Base-by-base conservation (phyloP, 2,329 filamentous ascomycete genomes). In the Xylariomycetidae sp. region DNA sequence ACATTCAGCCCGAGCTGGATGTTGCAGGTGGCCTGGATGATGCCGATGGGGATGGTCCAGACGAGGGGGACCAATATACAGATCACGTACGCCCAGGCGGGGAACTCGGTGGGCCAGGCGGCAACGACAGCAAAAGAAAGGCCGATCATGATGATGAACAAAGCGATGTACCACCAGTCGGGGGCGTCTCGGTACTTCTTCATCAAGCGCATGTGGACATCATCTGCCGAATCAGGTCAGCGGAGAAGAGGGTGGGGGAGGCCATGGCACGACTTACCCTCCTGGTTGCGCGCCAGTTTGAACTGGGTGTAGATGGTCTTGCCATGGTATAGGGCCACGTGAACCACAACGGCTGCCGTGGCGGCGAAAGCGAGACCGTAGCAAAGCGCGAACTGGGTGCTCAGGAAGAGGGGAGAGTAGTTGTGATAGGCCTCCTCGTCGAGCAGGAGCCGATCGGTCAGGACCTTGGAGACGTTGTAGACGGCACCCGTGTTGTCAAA, bases 281-380 rank as follows among this genome's bases (percentile, higher is more conserved):
- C 71, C 54, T 76, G 71, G 29, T 66, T 61, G 27, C 72, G 69
- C 3, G 70, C 72, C 37, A 72, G 57, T 50, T 62, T 69, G 52
- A 72, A 72, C 48, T 75, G 72, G 23, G 59, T 61, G 63, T 65
- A 71, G 28, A 77, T 71, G 35, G 73, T 67, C 32, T 59, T 60
- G 19, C 72, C 72, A 43, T 77, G 68, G 50, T 76, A 78, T 10
- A 77, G 53, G 2, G 48, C 53, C 26, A 74, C 71, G 37, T 78
- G 74, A 6, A 76, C 64, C 25, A 78, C 56, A 36, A 77, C 75
- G 8, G 76, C 73, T 0, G 75, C 68, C 18, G 83, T 69, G 15
- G 78, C 74, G n/a, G 80, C 80, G 49, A 84, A 84, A 0, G 74
- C 76, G 9, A 83, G 60, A 2, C 78, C 79, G 46, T 84, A 77